Base-by-base conservation (phyloP, 2,329 filamentous ascomycete genomes). In the Cercospora brassicicola region DNA sequence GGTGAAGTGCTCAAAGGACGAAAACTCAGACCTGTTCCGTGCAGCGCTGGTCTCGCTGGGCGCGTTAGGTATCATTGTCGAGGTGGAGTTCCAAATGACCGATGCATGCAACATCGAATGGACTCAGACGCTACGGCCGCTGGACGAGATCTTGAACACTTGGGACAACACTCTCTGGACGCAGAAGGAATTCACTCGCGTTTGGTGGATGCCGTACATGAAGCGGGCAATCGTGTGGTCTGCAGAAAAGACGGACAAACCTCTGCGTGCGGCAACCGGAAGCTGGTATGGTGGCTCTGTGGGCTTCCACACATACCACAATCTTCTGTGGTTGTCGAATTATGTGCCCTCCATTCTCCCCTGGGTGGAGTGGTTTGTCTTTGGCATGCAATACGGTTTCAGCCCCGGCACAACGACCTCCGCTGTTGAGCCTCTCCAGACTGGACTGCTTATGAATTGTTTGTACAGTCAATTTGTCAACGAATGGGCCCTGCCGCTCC, bases 381-480 rank as follows among this genome's bases (percentile, higher is more conserved):
- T 97, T 75, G 93, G 94, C 74, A 93, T 98, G 91, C 94, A 98
- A 80, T 98, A 97, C 78, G 94, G 94, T 62, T 97, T 97, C 84
- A 84, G 84, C 36, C 87, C 92, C 69, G 89, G 88, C 60, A 86
- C 85, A 2, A 85, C 85, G 62, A 90, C 88, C 48, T 84, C 86
- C n/a, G 94, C 91, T 5, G 87, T 97, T 18, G 91, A 97, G 79
- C 89, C 90, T 23, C 91, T 91, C 71, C 88, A 91, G 68, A 84
- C 90, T 71, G 94, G 93, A 11, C 86, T 98, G 56, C 85, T 97
- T 62, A 94, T 99, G 91, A 95, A 99, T 82, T 99, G 95, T 76
- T 87, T 98, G 5, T 99, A 97, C 83, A 94, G 91, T n/a, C 95
- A 99, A 78, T 97, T 93, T 75, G 95, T 99, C 72, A 97, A 99